Evolutionary conservation across 192 early-diverging fungal genomes (phyloP).

Genomic region (Helicostylum pulchrum): DNA sequence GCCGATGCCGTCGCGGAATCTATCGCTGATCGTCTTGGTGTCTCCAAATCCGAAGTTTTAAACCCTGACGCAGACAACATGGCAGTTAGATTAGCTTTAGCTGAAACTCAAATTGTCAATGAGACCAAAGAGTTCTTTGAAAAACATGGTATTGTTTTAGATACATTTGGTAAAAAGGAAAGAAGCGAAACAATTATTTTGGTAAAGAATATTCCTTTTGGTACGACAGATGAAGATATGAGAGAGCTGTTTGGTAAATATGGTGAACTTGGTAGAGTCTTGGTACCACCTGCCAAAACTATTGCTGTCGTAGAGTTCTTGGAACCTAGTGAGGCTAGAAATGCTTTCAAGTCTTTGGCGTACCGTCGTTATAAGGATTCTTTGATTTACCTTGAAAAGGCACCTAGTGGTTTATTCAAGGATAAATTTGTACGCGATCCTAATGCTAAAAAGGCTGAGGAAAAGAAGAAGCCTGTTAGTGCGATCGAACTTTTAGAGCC

Average conservation of each 20-base stretch:
- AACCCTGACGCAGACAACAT: conserved; percentile 83
- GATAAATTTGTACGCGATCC: conserved; percentile 48
- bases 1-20: conserved; percentile 92
- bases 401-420: conserved; percentile 80
- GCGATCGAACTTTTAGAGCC: conserved; percentile 36
- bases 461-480: conserved; percentile 38
- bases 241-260: conserved; percentile 77
- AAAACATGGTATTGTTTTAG: conserved; percentile 78
- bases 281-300: conserved; percentile 89
- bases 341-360: conserved; percentile 84
- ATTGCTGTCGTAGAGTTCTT: conserved; percentile 94
- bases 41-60: conserved; percentile 90
- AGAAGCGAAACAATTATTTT: conserved; percentile 89
- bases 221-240: conserved; percentile 81
- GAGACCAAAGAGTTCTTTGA: conserved; percentile 94
- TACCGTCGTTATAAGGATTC: conserved; percentile 91
- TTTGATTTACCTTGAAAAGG: conserved; percentile 91
- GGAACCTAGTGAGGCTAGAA: conserved; percentile 84
- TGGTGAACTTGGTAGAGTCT: conserved; percentile 86
- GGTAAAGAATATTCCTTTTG: conserved; percentile 92
- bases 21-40: conserved; percentile 88
- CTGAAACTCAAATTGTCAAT: conserved; percentile 94
- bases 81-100: conserved; percentile 91
- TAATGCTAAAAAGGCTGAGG: conserved; percentile 35
- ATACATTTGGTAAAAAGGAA: conserved; percentile 73